A percentile compares a stretch with the other conserved stretches of the same genome.
These are phyloP conservation scores for Imleria badia DNA, from an alignment of 768 basidiomycete species.

Conservation along the genomic window DNA sequence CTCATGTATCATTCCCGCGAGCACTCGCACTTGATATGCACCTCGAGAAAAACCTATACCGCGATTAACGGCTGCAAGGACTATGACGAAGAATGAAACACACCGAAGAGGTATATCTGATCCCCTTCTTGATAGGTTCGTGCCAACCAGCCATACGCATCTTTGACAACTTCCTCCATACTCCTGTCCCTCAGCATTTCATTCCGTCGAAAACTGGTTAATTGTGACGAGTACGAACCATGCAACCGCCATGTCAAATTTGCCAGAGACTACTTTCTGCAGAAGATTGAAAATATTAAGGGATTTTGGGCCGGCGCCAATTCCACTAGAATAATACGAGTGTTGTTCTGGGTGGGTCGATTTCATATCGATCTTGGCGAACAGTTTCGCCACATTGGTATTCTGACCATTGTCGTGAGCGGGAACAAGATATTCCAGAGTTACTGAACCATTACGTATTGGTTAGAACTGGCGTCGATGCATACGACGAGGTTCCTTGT, in stretches of 20 bases:
- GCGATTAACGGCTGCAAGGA: neutral
- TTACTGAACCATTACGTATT: conserved; percentile 36
- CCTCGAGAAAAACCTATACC: conserved; percentile 43
- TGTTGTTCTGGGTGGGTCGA: conserved; percentile 8
- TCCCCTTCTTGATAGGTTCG: too few relatives aligned
- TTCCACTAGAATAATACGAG: conserved; percentile 37
- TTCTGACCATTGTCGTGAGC: conserved; percentile 18
- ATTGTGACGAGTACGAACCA: neutral
- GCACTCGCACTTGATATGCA: conserved; percentile 38
- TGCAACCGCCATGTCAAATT: too few relatives aligned
- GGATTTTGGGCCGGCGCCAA: conserved; percentile 28
- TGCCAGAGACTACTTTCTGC: neutral
- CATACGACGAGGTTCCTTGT: conserved; percentile 34
- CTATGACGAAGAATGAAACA: neutral
- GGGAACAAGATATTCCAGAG: neutral
- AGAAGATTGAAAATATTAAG: neutral
- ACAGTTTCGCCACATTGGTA: conserved; percentile 36
- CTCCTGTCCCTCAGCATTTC: neutral
- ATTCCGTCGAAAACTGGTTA: too few relatives aligned
- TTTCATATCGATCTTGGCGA: conserved; percentile 20
- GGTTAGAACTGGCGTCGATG: conserved; percentile 20
- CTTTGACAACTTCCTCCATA: conserved; percentile 15
- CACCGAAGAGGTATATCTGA: too few relatives aligned
- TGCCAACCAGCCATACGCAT: too few relatives aligned
- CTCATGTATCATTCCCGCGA: conserved; percentile 46